Evolutionary conservation across 2,329 filamentous ascomycete species (phyloP), one percentile per base, ranked within the genome.

Genomic region (Calonectria henricotiae): DNA sequence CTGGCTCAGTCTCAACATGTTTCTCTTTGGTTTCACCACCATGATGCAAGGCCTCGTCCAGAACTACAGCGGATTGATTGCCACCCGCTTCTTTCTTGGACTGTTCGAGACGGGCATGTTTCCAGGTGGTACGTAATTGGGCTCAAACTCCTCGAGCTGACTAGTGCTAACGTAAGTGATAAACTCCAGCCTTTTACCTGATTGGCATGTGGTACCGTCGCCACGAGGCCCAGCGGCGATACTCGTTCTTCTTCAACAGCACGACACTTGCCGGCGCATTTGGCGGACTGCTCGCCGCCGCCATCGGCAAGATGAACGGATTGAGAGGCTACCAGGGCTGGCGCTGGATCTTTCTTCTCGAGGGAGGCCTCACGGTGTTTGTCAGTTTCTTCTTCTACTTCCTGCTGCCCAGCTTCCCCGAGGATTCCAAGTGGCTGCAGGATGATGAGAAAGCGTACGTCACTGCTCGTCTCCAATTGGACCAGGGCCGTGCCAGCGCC

Each of bases 131-230:
- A 71, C 65, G 79, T 77, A 25, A 11, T 12, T 20, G 4, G 11
- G 13, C 3, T n/a, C 44, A 12, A n/a, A 13, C 44, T 20, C 27
- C 4, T 12, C 2, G 8, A 12, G 27, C 25, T 20, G n/a, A 51
- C 39, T 93, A 91, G 15, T 32, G 44, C 74, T 77, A 60, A 78
- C 71, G 49, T 1, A 20, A 20, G 20, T 20, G 20, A 0, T 30
- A 20, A 15, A 23, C 20, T 23, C 86, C 58, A 84, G 85, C 83
- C 61, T 88, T 93, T 79, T 93, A 95, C 78, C 84, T 95, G 8
- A 91, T 95, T 71, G 91, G 93, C 68, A 96, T 96, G 91, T 97
- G 93, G 95, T 99, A 98, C 77, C 91, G 92, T 70, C 90, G 96
- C 70, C 86, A 87, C 51, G 96, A 98, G 83, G 94, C 95, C 2